A percentile compares a stretch with the other conserved stretches of the same genome.
These are phyloP conservation scores for Podila epicladia DNA, from an alignment of 192 early-diverging fungal genomes.

Conservation along the genomic window DNA sequence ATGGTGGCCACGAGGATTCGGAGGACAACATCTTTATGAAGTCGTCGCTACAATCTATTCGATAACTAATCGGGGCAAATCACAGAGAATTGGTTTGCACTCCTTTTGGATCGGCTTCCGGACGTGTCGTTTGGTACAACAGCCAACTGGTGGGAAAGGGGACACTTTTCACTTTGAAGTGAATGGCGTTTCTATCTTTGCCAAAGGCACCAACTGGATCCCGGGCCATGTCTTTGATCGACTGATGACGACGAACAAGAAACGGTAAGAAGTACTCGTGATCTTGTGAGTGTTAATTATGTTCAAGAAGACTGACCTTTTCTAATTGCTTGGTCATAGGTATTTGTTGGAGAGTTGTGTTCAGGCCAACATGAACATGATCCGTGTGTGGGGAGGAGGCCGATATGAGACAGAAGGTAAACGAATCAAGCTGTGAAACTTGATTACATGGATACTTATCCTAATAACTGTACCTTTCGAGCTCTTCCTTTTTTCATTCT, in stretches of 20 bases:
- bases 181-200: constrained; percentile 57
- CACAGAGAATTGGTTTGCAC: neutral
- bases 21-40: constrained; percentile 4
- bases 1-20: constrained; percentile 42
- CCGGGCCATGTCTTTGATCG: constrained; percentile 63
- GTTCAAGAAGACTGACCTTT: neutral
- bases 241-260: constrained; percentile 22
- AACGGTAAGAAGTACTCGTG: constrained; percentile 3
- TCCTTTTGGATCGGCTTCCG: constrained; percentile 45
- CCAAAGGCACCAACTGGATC: constrained; percentile 68
- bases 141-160: constrained; percentile 33
- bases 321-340: constrained; percentile 1
- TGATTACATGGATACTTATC: neutral
- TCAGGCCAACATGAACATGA: constrained; percentile 63
- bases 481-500: no score
- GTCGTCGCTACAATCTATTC: neutral
- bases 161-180: constrained; percentile 59
- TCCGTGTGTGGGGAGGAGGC: constrained; percentile 74
- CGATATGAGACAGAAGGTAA: constrained; percentile 41
- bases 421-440: neutral
- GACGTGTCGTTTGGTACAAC: constrained; percentile 38
- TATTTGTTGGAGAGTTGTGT: constrained; percentile 44
- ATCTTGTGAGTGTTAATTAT: neutral
- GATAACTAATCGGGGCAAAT: neutral
- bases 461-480: no score